Percentiles rank a stretch among this genome's conserved stretches.
These are phyloP conservation scores for Lentinula edodes DNA, from an alignment of 768 basidiomycete genomes.

Conservation along the genomic window DNA sequence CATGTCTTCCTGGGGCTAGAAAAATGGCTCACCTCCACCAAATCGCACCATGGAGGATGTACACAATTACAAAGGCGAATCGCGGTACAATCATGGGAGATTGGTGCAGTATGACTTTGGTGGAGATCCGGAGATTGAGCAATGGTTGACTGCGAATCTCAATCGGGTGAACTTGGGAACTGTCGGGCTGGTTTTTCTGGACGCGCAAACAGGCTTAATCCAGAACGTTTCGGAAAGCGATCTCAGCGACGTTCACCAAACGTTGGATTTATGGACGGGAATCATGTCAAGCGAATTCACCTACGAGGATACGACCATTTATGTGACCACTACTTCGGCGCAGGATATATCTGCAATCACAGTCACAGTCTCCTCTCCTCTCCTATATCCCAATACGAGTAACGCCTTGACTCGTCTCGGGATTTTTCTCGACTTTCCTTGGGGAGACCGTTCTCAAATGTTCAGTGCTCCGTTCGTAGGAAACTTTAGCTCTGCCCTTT, in stretches of 20 bases:
- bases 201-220: constrained; percentile 15
- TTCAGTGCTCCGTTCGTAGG: constrained; percentile 58
- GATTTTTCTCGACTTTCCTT: constrained; percentile 54
- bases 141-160: constrained; percentile 55
- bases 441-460: constrained; percentile 53
- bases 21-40: constrained; percentile 48
- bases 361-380: constrained; percentile 32
- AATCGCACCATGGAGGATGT: constrained; percentile 37
- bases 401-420: constrained; percentile 23
- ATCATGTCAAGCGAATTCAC: constrained; percentile 40
- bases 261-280: constrained; percentile 54
- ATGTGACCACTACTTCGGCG: constrained; percentile 34
- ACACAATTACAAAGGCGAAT: constrained; percentile 40
- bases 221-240: constrained; percentile 32
- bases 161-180: constrained; percentile 53
- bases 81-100: constrained; percentile 45
- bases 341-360: constrained; percentile 35
- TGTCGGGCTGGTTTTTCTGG: constrained; percentile 40
- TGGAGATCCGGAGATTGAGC: constrained; percentile 36
- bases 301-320: constrained; percentile 27
- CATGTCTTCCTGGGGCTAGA: constrained; percentile 59
- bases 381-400: constrained; percentile 25
- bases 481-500: constrained; percentile 30
- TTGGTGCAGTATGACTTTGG: constrained; percentile 48
- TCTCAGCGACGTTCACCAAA: constrained; percentile 30